Percentiles rank a stretch among this genome's conserved stretches.
phyloP scores from a whole-genome alignment of 2,329 filamentous ascomycete species.

The Pseudogymnoascus sp. region DNA sequence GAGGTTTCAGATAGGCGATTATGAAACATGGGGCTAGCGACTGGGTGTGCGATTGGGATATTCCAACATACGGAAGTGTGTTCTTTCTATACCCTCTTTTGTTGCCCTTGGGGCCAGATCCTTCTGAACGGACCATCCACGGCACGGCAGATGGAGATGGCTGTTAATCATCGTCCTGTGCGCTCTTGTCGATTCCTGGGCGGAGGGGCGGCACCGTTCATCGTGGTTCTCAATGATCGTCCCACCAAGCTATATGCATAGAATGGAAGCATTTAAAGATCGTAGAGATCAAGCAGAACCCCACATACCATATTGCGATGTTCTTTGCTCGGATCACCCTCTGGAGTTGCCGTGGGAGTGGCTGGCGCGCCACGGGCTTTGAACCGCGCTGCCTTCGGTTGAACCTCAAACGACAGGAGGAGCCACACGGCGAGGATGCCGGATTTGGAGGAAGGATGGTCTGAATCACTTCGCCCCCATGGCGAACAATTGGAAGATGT shows the following conservation, averaged over 20 bases:
- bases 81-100: not conserved
- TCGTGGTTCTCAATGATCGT: not conserved
- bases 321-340: not conserved
- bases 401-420: constrained; percentile 3
- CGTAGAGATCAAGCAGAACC: not conserved
- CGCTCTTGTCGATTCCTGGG: not conserved
- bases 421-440: constrained; percentile 1
- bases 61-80: not conserved
- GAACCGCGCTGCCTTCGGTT: not conserved
- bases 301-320: not conserved
- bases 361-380: not conserved
- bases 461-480: not conserved
- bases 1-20: not conserved
- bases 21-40: not conserved
- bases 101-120: not conserved
- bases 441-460: not conserved
- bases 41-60: not conserved
- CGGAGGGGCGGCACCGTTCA: not conserved
- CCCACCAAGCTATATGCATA: not conserved
- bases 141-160: not conserved
- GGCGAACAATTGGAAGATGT: not conserved
- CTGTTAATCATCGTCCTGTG: not conserved
- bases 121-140: not conserved
- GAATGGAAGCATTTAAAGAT: constrained; percentile 4
- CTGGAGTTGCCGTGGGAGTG: constrained; percentile 1